A percentile compares a stretch with the other conserved stretches of the same genome.
Conservation (phyloP, 2,329 filamentous ascomycete genomes). For the Microthyrium microscopicum region DNA sequence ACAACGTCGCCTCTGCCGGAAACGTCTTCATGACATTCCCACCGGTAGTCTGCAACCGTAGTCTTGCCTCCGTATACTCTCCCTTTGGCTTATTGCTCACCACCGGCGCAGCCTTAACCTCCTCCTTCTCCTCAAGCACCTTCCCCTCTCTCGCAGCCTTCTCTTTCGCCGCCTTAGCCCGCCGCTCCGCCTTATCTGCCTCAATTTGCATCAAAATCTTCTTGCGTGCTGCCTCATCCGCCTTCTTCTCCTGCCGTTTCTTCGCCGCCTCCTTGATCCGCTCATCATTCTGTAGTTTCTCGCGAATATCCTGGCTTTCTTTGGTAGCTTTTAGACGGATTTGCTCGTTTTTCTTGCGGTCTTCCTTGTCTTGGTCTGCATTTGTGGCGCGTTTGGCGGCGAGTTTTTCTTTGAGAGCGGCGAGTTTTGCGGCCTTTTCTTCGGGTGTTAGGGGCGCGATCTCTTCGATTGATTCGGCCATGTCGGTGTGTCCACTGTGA, state of each 20-base stretch:
- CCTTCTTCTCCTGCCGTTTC: slow-evolving; percentile 76
- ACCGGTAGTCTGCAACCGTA: slow-evolving; percentile 60
- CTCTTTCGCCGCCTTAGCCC: slow-evolving; percentile 67
- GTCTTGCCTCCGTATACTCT: slow-evolving; percentile 61
- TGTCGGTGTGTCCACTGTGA: slow-evolving; percentile 70
- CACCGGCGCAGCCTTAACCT: slow-evolving; percentile 31
- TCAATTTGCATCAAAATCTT: slow-evolving; percentile 87
- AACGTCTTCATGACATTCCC: slow-evolving; percentile 79
- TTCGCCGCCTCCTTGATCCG: slow-evolving; percentile 78
- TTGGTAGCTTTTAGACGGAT: slow-evolving; percentile 76
- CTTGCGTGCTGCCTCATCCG: slow-evolving; percentile 72
- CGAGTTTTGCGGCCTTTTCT: slow-evolving; percentile 67
- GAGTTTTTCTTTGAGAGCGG: slow-evolving; percentile 56
- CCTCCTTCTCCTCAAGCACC: too few relatives aligned
- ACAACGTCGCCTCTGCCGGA: slow-evolving; percentile 76
- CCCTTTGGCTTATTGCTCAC: slow-evolving; percentile 40
- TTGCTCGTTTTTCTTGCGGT: slow-evolving; percentile 71
- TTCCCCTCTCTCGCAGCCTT: slow-evolving; percentile 54
- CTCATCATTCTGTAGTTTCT: slow-evolving; percentile 74
- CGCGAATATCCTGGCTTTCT: slow-evolving; percentile 76
- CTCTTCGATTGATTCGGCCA: slow-evolving; percentile 84
- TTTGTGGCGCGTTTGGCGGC: slow-evolving; percentile 55
- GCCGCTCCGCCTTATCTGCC: slow-evolving; percentile 79
- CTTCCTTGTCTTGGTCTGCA: slow-evolving; percentile 58
- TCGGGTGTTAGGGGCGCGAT: slow-evolving; percentile 81